These are phyloP conservation scores for Cocos nucifera DNA, from an alignment of 176 grass and related monocot species.

Conservation along the genomic window DNA sequence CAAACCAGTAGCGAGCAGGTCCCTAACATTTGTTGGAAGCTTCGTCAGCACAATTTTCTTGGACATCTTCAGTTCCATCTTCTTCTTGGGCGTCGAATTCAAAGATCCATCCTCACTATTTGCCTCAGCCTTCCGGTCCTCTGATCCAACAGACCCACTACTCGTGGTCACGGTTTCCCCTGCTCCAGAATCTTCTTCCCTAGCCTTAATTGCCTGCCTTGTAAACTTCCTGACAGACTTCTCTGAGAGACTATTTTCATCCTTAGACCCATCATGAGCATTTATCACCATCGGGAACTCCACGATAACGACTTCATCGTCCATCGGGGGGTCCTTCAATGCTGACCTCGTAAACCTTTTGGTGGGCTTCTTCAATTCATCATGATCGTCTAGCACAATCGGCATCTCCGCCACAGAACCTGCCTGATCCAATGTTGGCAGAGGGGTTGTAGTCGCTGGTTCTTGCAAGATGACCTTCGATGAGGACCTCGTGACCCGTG, in stretches of 20 bases:
- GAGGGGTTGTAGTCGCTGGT: neutral
- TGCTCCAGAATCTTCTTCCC: constrained; percentile 1
- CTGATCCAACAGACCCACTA: constrained; percentile 7
- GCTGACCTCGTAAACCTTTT: constrained; percentile 59
- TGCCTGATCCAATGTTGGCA: neutral
- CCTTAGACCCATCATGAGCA: neutral
- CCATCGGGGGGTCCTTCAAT: constrained; percentile 17
- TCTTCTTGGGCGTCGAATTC: constrained; percentile 15
- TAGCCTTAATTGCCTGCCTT: constrained; percentile 8
- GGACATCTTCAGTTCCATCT: constrained; percentile 57
- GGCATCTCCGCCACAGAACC: neutral
- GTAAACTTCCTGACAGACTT: constrained; percentile 12
- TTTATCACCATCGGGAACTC: neutral
- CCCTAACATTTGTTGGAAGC: constrained; percentile 55
- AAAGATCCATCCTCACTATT: neutral
- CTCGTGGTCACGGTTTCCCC: neutral
- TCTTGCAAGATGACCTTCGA: neutral
- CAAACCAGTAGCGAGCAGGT: constrained; percentile 70
- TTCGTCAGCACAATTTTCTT: constrained; percentile 36
- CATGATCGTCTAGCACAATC: neutral
- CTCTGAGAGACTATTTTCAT: neutral
- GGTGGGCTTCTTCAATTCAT: neutral
- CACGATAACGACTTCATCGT: neutral
- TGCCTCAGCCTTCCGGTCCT: neutral
- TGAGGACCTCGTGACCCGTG: neutral